Evolutionary conservation across 2,329 filamentous ascomycete genomes (phyloP).

Genomic region (Lachnellula arida): DNA sequence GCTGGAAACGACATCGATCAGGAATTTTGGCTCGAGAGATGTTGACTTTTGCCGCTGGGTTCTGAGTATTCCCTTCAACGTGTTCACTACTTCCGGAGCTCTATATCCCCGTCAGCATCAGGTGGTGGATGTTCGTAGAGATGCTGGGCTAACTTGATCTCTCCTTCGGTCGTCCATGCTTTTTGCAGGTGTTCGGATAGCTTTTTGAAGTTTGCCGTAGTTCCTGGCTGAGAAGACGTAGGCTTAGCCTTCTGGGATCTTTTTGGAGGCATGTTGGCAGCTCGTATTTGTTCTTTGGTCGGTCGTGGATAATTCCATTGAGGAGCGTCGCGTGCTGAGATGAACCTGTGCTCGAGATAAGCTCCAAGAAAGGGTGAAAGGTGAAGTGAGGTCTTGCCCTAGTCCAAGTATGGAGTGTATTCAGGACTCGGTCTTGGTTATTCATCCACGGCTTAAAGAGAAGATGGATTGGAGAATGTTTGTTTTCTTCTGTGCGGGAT

Average conservation of each 20-base stretch:
- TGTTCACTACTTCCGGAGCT: background rate
- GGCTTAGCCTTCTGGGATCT: background rate
- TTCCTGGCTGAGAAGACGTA: background rate
- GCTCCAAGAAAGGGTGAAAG: too few relatives aligned
- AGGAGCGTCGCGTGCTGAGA: too few relatives aligned
- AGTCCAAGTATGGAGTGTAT: too few relatives aligned
- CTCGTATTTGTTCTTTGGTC: too few relatives aligned
- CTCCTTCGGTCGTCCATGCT: background rate
- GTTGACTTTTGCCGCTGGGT: conserved; percentile 3
- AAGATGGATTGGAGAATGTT: too few relatives aligned
- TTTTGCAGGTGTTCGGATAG: conserved; percentile 8
- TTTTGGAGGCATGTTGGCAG: background rate
- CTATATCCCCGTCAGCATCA: background rate
- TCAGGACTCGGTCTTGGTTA: too few relatives aligned
- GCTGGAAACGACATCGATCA: conserved; percentile 5
- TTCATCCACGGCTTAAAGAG: too few relatives aligned
- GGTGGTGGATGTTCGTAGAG: background rate
- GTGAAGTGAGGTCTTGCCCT: too few relatives aligned
- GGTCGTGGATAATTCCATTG: too few relatives aligned
- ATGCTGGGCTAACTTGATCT: conserved; percentile 11
- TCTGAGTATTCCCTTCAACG: conserved; percentile 9
- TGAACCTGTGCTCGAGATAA: too few relatives aligned
- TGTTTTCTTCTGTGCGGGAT: too few relatives aligned
- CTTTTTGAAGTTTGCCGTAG: conserved; percentile 6
- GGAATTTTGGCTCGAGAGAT: conserved; percentile 3